phyloP scores from a whole-genome alignment of 768 basidiomycete genomes.

The Russula sp. region DNA sequence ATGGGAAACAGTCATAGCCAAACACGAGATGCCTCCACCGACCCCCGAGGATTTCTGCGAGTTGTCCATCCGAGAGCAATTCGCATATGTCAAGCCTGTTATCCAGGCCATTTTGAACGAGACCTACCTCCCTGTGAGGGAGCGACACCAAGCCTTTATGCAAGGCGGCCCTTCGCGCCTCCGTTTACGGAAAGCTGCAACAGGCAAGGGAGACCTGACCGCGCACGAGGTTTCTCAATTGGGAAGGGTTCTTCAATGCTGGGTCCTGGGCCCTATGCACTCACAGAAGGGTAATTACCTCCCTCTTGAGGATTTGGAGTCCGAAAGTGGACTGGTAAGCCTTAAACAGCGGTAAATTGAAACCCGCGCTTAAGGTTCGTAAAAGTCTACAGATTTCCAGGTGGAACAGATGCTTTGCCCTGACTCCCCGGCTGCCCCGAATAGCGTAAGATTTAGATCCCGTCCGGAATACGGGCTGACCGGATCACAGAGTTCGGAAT shows the following conservation, averaged over 20 bases:
- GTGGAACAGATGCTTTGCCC: not conserved
- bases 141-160: constrained; percentile 50
- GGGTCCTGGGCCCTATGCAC: constrained; percentile 28
- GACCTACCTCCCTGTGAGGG: constrained; percentile 46
- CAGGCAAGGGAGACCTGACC: constrained; percentile 36
- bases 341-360: not conserved
- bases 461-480: not conserved
- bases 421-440: not conserved
- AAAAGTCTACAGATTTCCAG: constrained; percentile 12
- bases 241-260: constrained; percentile 30
- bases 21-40: constrained; percentile 40
- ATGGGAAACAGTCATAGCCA: constrained; percentile 32
- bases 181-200: constrained; percentile 32
- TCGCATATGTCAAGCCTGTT: constrained; percentile 60
- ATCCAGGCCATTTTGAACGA: constrained; percentile 53
- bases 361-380: not conserved
- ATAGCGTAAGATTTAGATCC: constrained; percentile 3
- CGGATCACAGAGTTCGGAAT: not conserved
- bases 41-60: constrained; percentile 38
- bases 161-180: constrained; percentile 48
- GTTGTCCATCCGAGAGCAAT: constrained; percentile 50
- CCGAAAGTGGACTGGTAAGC: constrained; percentile 15
- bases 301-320: constrained; percentile 8
- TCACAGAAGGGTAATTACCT: not conserved
- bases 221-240: constrained; percentile 36